Conservation (phyloP, 495 filamentous ascomycete genomes). For the Trichoderma virens region DNA sequence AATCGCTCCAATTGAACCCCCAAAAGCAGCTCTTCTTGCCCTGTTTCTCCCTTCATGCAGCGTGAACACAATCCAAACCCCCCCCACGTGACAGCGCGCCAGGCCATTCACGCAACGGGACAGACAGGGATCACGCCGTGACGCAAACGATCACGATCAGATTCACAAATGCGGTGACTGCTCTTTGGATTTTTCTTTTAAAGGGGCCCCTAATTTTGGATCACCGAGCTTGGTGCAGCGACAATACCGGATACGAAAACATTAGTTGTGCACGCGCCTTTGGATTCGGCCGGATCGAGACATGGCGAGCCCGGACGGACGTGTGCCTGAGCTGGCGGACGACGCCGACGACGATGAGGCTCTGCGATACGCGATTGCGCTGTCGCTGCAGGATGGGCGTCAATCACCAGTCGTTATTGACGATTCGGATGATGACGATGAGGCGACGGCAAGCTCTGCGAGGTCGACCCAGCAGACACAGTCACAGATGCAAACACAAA, state of each 20-base stretch:
- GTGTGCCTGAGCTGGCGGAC: not conserved
- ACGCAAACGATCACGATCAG: too few species aligned
- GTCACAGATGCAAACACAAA: not conserved
- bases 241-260: too few species aligned
- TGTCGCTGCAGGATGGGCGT: conserved; percentile 24
- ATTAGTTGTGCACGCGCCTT: too few species aligned
- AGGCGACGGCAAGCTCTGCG: not conserved
- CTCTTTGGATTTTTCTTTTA: too few species aligned
- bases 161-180: too few species aligned
- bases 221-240: too few species aligned
- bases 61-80: not conserved
- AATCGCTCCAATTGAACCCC: too few species aligned
- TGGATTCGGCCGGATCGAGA: too few species aligned
- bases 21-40: too few species aligned
- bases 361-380: conserved; percentile 35
- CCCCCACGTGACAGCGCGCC: conserved; percentile 20
- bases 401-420: conserved; percentile 4
- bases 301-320: too few species aligned
- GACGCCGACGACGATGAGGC: conserved; percentile 37
- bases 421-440: conserved; percentile 17
- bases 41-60: not conserved
- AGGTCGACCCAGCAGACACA: not conserved
- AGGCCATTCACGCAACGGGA: not conserved
- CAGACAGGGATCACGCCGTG: not conserved
- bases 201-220: not conserved